These are phyloP conservation scores for Neurospora hispaniola DNA, from an alignment of 495 filamentous ascomycete species.

Conservation along the genomic window DNA sequence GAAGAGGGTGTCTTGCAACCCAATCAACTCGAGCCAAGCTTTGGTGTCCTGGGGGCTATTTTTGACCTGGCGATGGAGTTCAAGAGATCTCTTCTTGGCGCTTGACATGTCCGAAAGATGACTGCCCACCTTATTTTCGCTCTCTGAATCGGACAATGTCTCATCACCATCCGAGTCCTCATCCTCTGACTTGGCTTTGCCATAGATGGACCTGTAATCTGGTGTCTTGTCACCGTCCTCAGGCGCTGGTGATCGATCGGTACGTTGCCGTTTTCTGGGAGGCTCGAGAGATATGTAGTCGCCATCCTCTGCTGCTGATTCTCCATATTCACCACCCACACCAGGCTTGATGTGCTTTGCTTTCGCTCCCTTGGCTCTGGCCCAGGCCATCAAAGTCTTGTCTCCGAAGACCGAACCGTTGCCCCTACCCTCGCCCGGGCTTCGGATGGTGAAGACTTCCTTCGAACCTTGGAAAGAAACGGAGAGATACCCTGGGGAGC, in stretches of 20 bases:
- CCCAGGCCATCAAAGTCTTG: conserved; percentile 19
- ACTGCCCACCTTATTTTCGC: conserved; percentile 19
- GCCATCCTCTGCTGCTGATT: conserved; percentile 7
- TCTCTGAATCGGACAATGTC: conserved; percentile 35
- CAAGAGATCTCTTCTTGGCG: conserved; percentile 38
- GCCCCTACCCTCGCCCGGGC: conserved; percentile 10
- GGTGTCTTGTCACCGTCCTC: conserved; percentile 36
- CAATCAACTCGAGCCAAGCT: conserved; percentile 66
- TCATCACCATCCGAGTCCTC: conserved; percentile 32
- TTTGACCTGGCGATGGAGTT: conserved; percentile 49
- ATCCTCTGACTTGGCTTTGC: conserved; percentile 40
- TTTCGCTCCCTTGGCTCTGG: conserved; percentile 14
- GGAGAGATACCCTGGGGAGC: conserved; percentile 23
- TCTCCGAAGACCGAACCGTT: conserved; percentile 28
- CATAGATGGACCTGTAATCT: conserved; percentile 62
- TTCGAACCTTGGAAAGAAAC: conserved; percentile 24
- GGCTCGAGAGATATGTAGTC: conserved; percentile 28
- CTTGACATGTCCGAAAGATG: conserved; percentile 23
- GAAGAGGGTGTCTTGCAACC: conserved; percentile 61
- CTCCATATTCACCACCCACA: background rate
- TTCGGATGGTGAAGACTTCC: conserved; percentile 27
- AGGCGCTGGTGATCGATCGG: conserved; percentile 9
- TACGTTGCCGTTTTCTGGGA: conserved; percentile 32
- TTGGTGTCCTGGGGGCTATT: conserved; percentile 52
- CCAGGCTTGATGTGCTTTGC: conserved; percentile 19